Evolutionary conservation across 106 monocot genomes (phyloP).

Genomic region (Iris macrosiphon): DNA sequence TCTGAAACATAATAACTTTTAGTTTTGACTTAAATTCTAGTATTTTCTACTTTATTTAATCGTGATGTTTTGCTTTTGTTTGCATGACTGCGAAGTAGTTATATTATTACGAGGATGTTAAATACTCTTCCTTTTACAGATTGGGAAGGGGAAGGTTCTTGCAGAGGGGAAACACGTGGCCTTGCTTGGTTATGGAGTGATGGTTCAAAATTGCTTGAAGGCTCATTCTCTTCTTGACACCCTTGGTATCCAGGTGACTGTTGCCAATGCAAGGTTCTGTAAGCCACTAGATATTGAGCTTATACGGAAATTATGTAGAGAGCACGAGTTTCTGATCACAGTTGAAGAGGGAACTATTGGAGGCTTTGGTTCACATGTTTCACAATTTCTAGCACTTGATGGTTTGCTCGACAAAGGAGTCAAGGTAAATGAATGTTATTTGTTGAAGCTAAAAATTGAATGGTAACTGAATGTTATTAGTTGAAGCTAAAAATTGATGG

Average conservation of each 20-base stretch:
- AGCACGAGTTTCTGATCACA: conserved; percentile 61
- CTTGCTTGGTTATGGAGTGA: conserved; percentile 66
- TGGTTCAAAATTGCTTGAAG: conserved; percentile 76
- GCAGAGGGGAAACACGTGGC: conserved; percentile 54
- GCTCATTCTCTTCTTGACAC: conserved; percentile 46
- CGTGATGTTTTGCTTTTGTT: too few species aligned
- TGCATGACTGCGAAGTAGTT: too few species aligned
- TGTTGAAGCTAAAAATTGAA: too few species aligned
- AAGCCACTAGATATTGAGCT: conserved; percentile 85
- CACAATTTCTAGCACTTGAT: conserved; percentile 73
- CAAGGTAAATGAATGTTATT: conserved; percentile 29
- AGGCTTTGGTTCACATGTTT: conserved; percentile 79
- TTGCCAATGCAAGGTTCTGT: conserved; percentile 84
- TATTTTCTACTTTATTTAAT: too few species aligned
- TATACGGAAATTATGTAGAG: conserved; percentile 43
- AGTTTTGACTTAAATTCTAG: too few species aligned
- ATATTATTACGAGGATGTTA: too few species aligned
- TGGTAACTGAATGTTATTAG: conserved; percentile 18
- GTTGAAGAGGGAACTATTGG: conserved; percentile 83
- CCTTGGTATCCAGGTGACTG: conserved; percentile 53
- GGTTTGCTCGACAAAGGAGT: conserved; percentile 58
- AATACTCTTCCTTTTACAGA: too few species aligned
- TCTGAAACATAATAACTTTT: background rate
- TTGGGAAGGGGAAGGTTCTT: conserved; percentile 73
- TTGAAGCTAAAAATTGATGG: too few species aligned